Conservation (phyloP, 345 rosid genomes). For the Bruguiera parviflora region DNA sequence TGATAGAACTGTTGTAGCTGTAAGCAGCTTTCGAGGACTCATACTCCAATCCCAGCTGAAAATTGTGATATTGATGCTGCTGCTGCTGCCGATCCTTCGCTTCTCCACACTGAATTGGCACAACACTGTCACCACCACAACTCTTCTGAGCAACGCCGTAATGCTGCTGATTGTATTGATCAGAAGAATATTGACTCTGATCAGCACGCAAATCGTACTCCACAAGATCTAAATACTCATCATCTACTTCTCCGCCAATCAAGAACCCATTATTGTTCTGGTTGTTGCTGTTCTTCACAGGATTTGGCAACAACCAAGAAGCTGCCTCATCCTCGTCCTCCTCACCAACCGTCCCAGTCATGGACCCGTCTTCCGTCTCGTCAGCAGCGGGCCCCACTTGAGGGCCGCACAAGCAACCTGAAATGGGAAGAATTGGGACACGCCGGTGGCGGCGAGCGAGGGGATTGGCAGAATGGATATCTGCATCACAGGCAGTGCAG, state of each 20-base stretch:
- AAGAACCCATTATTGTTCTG: conserved; percentile 46
- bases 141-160: conserved; percentile 38
- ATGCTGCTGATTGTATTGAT: conserved; percentile 38
- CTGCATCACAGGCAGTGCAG: conserved; percentile 71
- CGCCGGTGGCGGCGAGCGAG: conserved; percentile 90
- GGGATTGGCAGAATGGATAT: conserved; percentile 89
- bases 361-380: conserved; percentile 32
- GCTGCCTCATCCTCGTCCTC: conserved; percentile 78
- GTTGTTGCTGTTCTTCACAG: conserved; percentile 33
- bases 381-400: conserved; percentile 22
- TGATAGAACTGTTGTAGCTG: conserved; percentile 45
- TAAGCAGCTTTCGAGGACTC: conserved; percentile 45
- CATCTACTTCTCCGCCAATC: conserved; percentile 56
- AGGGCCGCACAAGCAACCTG: conserved; percentile 33
- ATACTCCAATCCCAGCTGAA: conserved; percentile 47
- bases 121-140: conserved; percentile 63
- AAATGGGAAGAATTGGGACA: conserved; percentile 59
- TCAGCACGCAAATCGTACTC: conserved; percentile 55
- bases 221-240: conserved; percentile 76
- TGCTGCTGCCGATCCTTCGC: conserved; percentile 41
- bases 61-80: conserved; percentile 32
- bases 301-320: conserved; percentile 70
- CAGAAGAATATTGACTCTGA: conserved; percentile 39
- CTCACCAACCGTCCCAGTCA: conserved; percentile 33
- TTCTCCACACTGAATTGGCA: conserved; percentile 55